Evolutionary conservation across 148 eudicot genomes (phyloP), one percentile per base, ranked within the genome.

Genomic region (Amaranthus palmeri): DNA sequence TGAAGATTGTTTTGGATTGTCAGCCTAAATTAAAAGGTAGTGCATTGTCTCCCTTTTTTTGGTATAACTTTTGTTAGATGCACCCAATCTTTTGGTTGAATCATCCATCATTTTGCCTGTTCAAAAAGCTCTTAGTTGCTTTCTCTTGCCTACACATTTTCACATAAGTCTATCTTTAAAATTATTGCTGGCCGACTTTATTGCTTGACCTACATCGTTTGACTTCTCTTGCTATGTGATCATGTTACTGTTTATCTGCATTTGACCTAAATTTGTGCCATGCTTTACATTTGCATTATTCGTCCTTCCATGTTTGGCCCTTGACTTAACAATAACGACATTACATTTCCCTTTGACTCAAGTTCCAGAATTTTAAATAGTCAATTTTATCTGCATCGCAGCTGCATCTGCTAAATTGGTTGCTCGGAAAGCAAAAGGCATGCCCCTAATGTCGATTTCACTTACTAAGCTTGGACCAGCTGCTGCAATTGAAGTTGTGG

Each of bases 351-450:
- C 56, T 15, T 25, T 25, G 47, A 73, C 50, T 18, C 65, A 51
- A 13, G 36, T 13, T 73, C 41, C 8, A 54, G 54, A 40, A 36
- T 18, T 75, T 70, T 73, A 44, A 65, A 43, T 0, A 14, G 53
- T 57, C 43, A 17, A 7, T 41, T 8, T 72, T 4, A 12, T 67
- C 10, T 62, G 45, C 41, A 54, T 69, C 67, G 15, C 76, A 92
- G 98, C 89, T 85, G 84, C 70, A 47, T 67, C 70, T 82, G 97
- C 96, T 57, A 93, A 85, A 80, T 78, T 93, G 70, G 75, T 88
- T 79, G 92, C 91, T 78, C 97, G 88, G 74, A 93, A 86, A 79
- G 77, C 90, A n/a, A 91, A 86, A 79, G 98, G 97, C 64, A 85
- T 93, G 97, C 98, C 97, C 13, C 59, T 83, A 72, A 75, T 93